Evolutionary conservation across 306 rosid genomes (phyloP).

Genomic region (Sophora flavescens): DNA sequence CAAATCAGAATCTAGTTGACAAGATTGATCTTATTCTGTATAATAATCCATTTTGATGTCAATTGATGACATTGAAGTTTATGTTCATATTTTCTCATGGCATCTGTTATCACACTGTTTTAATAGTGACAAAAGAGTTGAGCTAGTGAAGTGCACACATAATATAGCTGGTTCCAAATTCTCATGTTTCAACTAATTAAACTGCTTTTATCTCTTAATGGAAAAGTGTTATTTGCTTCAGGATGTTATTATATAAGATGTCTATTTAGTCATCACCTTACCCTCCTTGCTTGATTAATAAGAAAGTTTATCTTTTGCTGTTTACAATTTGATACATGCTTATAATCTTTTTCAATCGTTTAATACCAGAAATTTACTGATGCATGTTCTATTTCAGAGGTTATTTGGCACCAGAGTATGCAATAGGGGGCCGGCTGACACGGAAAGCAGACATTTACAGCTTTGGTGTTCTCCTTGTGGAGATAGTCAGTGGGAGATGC

Average conservation of each 20-base stretch:
- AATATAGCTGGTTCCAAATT: constrained; percentile 7
- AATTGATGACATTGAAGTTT: constrained; percentile 2
- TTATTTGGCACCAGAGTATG: constrained; percentile 98
- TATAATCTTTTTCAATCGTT: background rate
- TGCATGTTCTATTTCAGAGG: constrained; percentile 67
- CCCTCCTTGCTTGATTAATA: constrained; percentile 21
- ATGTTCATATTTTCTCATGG: background rate
- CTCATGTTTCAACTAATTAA: background rate
- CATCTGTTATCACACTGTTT: constrained; percentile 5
- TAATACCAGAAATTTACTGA: constrained; percentile 28
- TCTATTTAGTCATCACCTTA: background rate
- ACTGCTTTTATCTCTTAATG: background rate
- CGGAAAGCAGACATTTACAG: constrained; percentile 90
- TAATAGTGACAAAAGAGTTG: constrained; percentile 1
- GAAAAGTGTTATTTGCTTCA: background rate
- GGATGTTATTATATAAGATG: constrained; percentile 13
- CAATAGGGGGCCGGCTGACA: constrained; percentile 83
- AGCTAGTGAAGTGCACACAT: constrained; percentile 10
- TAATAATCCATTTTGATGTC: constrained; percentile 21
- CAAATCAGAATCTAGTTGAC: constrained; percentile 5
- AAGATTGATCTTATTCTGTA: background rate
- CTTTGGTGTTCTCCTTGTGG: constrained; percentile 89
- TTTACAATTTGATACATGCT: constrained; percentile 12
- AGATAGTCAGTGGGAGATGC: constrained; percentile 86
- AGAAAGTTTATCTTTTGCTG: constrained; percentile 26